Evolutionary conservation across 2,329 filamentous ascomycete genomes (phyloP), one percentile per base, ranked within the genome.

Genomic region (Pseudocercospora crystallina): DNA sequence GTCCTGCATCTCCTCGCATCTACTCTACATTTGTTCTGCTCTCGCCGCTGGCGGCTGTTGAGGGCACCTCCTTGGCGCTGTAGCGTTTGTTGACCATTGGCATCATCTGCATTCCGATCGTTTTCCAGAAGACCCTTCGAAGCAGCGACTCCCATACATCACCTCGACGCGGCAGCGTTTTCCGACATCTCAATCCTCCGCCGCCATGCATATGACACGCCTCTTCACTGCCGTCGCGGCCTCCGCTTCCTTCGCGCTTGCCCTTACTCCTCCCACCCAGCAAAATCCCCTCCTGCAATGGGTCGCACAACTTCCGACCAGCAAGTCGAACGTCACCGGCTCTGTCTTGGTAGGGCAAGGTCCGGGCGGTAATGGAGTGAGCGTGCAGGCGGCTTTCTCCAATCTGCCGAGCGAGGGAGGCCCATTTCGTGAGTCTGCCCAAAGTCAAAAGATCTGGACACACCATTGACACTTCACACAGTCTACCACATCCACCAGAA

Each of bases 401-500:
- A 71, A 70, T 41, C 64, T 77, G 13, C 74, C 74, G 13, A 47
- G 57, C 11, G 61, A 65, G 41, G 72, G 71, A 17, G 73, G 73
- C 31, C 74, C 73, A 8, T 76, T 76, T 65, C 64, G 71, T 73
- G 58, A 60, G 69, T 57, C 5, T 12, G 46, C 9, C 33, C 10
- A 12, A 39, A 11, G 11, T 30, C 33, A 15, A 14, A 15, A 10
- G 17, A 29, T 37, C 3, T 9, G 7, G 13, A 33, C 32, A 13
- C 10, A 8, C 5, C 9, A 29, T 14, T 43, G 47, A 43, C 56
- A 36, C 14, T 13, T 1, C 5, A 12, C 8, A 17, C 51, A 73
- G 71, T 71, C 53, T 77, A 77, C 67, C 71, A 75, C 63, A 64
- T 77, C 55, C 72, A 76, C 65, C 66, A 70, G 53, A 69, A 68